Base-by-base conservation (phyloP, 805 yeast genomes). In the Wickerhamiella azymoides region DNA sequence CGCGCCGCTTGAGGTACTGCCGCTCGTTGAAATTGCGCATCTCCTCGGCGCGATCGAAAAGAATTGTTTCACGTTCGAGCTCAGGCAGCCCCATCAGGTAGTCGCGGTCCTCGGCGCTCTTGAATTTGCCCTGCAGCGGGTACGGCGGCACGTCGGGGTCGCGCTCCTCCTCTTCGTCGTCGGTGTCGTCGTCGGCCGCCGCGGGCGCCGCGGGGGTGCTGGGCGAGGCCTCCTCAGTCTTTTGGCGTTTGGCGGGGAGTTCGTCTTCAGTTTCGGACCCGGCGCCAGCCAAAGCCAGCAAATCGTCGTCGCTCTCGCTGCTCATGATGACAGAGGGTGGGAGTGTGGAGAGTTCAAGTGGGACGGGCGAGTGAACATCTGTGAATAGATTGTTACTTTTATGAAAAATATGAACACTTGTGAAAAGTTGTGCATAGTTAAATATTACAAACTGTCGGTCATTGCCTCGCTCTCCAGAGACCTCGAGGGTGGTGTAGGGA, bases 11-110 rank as follows among this genome's bases (percentile, higher is more conserved):
- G 56, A 93, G 76, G 56, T 81, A 79, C 60, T 75, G 74, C 58
- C 85, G 77, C 65, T 92, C 97, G 49, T 83, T 79, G 64, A 71
- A 88, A 53, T 82, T 77, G 62, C 89, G 94, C 77, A 84, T 75
- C 50, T 84, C 93, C 64, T 86, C 96, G 8, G 84, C 76, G 63
- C 99, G 84, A 47, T 89, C 97, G 56, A 84, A 92, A 47, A 92
- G 72, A 47, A 86, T 76, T 54, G 82, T 79, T 67, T 92, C 98
- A 58, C 97, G 80, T 57, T 84, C 84, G 62, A 92, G 76, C 68
- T 92, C 98, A 47, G 89, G 94, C 78, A 92, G 72, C 0, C 69
- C 60, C 40, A 71, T 48, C 11, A 58, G 67, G 46, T 68, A 62
- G 1, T 66, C 76, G 49, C 84, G 73, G 63, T 92, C 99, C 8